These are phyloP conservation scores for Kluyveromyces aestuarii DNA, from an alignment of 805 yeast species.

Conservation along the genomic window DNA sequence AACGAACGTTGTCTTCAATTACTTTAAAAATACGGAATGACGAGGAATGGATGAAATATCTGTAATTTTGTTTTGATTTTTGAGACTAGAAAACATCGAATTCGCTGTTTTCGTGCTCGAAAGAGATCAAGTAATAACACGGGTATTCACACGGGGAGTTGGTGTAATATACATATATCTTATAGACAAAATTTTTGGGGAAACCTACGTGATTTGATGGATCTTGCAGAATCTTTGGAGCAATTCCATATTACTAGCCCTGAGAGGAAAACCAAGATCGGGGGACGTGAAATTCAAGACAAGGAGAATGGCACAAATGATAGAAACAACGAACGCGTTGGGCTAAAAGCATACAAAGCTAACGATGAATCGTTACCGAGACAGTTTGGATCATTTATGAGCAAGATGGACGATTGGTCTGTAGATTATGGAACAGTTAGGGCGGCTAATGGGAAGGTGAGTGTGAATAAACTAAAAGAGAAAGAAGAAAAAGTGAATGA, in stretches of 20 bases:
- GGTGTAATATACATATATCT: background rate
- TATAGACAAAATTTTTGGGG: background rate
- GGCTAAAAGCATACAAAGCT: background rate
- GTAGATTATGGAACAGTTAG: slow-evolving; percentile 19
- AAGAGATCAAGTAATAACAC: background rate
- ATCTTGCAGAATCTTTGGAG: slow-evolving; percentile 14
- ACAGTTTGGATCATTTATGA: slow-evolving; percentile 3
- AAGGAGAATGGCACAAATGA: background rate
- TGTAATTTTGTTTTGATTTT: background rate
- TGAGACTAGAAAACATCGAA: background rate
- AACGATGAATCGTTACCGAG: slow-evolving; percentile 1
- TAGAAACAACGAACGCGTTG: background rate
- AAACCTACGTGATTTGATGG: background rate
- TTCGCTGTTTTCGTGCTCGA: background rate
- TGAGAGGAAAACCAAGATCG: background rate
- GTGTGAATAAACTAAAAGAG: background rate
- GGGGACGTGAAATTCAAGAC: background rate
- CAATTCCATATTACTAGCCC: slow-evolving; percentile 20
- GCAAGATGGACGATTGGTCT: slow-evolving; percentile 19
- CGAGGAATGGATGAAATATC: background rate
- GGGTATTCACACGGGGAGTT: background rate
- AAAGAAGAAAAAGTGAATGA: background rate
- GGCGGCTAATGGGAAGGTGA: slow-evolving; percentile 7
- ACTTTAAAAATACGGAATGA: background rate
- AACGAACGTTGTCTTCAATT: background rate